Conservation (phyloP, 1,284 basidiomycete species). For the Malassezia globosa region DNA sequence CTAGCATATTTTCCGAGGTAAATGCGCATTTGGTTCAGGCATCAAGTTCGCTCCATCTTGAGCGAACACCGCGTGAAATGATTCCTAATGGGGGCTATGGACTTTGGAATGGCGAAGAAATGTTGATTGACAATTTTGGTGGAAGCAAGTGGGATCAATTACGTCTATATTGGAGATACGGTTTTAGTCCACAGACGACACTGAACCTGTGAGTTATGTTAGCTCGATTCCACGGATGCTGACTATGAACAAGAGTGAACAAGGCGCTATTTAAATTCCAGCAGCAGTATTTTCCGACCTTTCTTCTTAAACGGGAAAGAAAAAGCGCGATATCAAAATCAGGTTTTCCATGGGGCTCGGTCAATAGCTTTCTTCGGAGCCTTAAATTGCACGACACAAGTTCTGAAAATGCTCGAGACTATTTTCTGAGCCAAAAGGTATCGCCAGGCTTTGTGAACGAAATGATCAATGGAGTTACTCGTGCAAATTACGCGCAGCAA, state of each 20-base stretch:
- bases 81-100: conserved; percentile 21
- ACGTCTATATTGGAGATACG: conserved; percentile 60
- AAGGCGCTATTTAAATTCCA: conserved; percentile 50
- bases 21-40: conserved; percentile 57
- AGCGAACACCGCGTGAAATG: conserved; percentile 12
- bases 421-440: conserved; percentile 23
- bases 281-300: conserved; percentile 55
- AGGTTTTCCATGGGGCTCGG: conserved; percentile 54
- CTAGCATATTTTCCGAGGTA: conserved; percentile 69
- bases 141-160: conserved; percentile 40
- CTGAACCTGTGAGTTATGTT: conserved; percentile 38
- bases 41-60: conserved; percentile 20
- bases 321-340: background rate
- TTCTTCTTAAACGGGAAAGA: conserved; percentile 49
- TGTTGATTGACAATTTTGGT: conserved; percentile 34
- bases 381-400: conserved; percentile 52
- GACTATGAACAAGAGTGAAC: background rate
- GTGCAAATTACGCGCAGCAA: conserved; percentile 74
- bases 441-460: conserved; percentile 54
- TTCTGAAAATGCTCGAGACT: conserved; percentile 36
- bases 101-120: conserved; percentile 66
- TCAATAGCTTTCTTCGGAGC: conserved; percentile 54
- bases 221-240: too few species aligned
- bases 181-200: conserved; percentile 57
- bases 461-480: conserved; percentile 67